Conservation (phyloP, 352 stramenopile genomes). For the Pythium monospermum region DNA sequence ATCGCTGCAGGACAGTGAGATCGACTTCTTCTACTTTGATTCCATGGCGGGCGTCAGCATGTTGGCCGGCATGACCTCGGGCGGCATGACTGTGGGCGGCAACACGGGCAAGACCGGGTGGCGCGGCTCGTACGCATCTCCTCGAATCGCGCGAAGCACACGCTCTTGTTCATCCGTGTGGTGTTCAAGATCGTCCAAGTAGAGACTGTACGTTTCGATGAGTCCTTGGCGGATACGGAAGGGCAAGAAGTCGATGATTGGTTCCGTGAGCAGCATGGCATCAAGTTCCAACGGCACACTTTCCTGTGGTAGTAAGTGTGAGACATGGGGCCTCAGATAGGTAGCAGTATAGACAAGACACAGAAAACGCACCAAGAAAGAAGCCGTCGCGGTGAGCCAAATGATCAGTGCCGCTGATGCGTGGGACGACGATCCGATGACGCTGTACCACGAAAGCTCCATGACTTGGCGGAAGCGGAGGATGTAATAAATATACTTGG, state of each 20-base stretch:
- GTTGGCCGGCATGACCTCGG: not conserved
- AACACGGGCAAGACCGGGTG: not conserved
- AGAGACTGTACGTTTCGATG: constrained; percentile 87
- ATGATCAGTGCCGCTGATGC: constrained; percentile 77
- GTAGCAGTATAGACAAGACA: no score
- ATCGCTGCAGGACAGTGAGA: no score
- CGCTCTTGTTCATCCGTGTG: constrained; percentile 79
- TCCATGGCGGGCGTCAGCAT: not conserved
- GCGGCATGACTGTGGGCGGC: not conserved
- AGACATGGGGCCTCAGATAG: no score
- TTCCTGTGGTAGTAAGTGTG: constrained; percentile 38
- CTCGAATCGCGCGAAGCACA: constrained; percentile 72
- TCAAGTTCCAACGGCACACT: constrained; percentile 81
- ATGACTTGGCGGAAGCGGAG: constrained; percentile 84
- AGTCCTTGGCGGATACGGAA: constrained; percentile 84
- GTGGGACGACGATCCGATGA: constrained; percentile 80
- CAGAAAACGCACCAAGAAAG: constrained; percentile 60
- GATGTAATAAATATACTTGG: constrained; percentile 90
- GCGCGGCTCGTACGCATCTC: constrained; percentile 35
- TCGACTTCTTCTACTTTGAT: no score
- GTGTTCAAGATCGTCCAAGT: constrained; percentile 82
- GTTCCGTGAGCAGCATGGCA: constrained; percentile 79
- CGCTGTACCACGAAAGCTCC: constrained; percentile 81
- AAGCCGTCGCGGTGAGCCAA: constrained; percentile 80
- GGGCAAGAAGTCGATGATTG: constrained; percentile 71